Evolutionary conservation across 2,329 filamentous ascomycete genomes (phyloP), one percentile per base, ranked within the genome.

Genomic region (Bisporella sp.): DNA sequence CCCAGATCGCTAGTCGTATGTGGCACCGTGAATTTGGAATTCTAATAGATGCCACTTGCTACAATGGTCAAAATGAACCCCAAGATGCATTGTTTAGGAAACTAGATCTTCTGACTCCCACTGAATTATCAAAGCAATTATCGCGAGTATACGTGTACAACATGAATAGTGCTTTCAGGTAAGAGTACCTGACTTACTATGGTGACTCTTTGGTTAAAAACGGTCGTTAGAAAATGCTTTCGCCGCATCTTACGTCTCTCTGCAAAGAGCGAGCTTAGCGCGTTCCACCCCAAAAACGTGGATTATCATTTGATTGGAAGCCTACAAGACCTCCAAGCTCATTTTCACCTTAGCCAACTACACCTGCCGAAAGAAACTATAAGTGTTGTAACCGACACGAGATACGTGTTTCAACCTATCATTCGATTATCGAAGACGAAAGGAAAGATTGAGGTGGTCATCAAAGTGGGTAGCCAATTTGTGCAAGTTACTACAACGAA

Each of bases 321-420:
- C 61, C 69, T 85, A 42, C 78, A 81, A 51, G 82, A 86, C 53
- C 70, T 87, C 33, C 81, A 85, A 57, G 67, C 74, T 9, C 81
- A 86, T 60, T 87, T 87, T 59, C 79, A 85, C 59, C 70, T 85
- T 12, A 82, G 76, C 50, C 79, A 84, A 59, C 69, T 86, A 29
- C 79, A 85, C 57, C 69, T 87, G 6, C 83, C 83, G 1, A 85
- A 85, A 59, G 83, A 87, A 59, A 87, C 83, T 1, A 82, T 85
- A 57, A 84, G 78, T 57, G 78, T 85, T 21, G 78, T 85, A 3
- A 82, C 77, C 2, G 83, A 87, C 59, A 81, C 79, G 5, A 74
- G 81, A 56, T 84, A 78, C 59, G 76, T 83, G 21, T 86, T 82
- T 59, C 79, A 85, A 53, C 77, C 79, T 3, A 78, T 85, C 48